Evolutionary conservation across 441 rosid species (phyloP).

Genomic region (Bocquillonia castaneifolia): DNA sequence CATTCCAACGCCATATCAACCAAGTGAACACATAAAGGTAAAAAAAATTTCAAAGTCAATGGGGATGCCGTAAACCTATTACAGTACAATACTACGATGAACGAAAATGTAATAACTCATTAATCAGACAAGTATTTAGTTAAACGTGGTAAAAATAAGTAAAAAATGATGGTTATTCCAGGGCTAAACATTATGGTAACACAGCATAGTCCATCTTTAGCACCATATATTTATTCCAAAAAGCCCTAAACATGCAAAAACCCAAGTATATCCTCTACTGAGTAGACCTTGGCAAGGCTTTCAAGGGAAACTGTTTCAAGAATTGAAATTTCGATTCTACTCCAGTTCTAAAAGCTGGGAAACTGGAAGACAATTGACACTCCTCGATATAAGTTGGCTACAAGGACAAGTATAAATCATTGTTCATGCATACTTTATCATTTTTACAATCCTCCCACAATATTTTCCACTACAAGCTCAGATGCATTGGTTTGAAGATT

Average conservation of each 20-base stretch:
- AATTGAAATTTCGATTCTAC: background rate
- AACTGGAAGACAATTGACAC: background rate
- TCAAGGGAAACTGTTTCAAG: background rate
- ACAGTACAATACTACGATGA: background rate
- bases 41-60: background rate
- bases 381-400: background rate
- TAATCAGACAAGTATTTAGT: background rate
- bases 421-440: too few species aligned
- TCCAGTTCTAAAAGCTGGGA: background rate
- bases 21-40: background rate
- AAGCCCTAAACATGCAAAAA: too few species aligned
- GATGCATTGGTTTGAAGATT: too few species aligned
- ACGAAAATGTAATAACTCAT: background rate
- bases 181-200: background rate
- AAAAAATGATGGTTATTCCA: background rate
- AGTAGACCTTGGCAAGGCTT: background rate
- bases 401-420: too few species aligned
- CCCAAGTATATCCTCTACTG: background rate
- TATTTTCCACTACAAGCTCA: too few species aligned
- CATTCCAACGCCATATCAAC: constrained; percentile 17
- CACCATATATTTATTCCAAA: background rate
- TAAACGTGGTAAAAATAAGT: too few species aligned
- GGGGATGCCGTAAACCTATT: background rate
- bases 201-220: background rate
- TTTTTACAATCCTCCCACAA: too few species aligned